A percentile compares a stretch with the other conserved stretches of the same genome.
Evolutionary conservation across 306 rosid genomes (phyloP).

Genomic region (Trifolium repens): DNA sequence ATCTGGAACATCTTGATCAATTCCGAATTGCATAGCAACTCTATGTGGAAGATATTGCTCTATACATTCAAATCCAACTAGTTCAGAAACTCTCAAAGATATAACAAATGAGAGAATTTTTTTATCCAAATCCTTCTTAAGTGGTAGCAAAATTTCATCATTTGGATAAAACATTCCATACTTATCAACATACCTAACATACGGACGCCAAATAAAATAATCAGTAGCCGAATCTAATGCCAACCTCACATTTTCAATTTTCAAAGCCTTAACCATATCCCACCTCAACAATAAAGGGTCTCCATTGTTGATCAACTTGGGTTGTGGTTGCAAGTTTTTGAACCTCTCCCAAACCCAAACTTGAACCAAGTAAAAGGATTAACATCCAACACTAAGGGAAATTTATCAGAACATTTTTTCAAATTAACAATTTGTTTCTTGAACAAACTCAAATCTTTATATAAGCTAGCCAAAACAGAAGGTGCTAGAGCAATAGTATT

Average conservation of each 20-base stretch:
- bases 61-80: constrained; percentile 48
- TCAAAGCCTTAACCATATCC: constrained; percentile 41
- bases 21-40: constrained; percentile 64
- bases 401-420: neutral
- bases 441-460: constrained; percentile 51
- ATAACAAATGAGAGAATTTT: constrained; percentile 33
- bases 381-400: constrained; percentile 1
- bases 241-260: constrained; percentile 44
- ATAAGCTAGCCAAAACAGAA: constrained; percentile 57
- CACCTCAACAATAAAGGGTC: constrained; percentile 49
- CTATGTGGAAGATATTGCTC: constrained; percentile 56
- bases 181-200: too few species aligned
- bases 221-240: constrained; percentile 25
- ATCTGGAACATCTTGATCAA: constrained; percentile 62
- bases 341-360: constrained; percentile 72
- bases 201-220: too few species aligned
- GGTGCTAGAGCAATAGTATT: constrained; percentile 56
- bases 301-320: neutral
- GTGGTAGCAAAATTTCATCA: neutral
- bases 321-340: constrained; percentile 44
- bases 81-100: constrained; percentile 49
- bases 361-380: constrained; percentile 54
- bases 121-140: constrained; percentile 11
- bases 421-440: constrained; percentile 37
- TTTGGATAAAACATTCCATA: neutral